Conservation (phyloP, 2,329 filamentous ascomycete species). For the Aureobasidium subglaciale region DNA sequence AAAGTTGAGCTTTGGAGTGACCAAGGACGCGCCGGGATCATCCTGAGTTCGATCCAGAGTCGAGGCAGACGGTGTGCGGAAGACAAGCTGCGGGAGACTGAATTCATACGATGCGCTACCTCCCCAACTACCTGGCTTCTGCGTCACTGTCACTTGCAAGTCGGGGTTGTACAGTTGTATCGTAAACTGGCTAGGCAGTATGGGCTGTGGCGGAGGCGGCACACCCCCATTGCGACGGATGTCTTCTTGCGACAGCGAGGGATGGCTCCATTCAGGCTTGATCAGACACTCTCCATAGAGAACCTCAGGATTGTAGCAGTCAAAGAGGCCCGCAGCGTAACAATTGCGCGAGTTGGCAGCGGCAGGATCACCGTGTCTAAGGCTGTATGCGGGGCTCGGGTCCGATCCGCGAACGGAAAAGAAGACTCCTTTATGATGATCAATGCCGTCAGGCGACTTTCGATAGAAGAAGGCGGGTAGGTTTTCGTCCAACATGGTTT, state of each 20-base stretch:
- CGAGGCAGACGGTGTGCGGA: constrained; percentile 71
- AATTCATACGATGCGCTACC: constrained; percentile 82
- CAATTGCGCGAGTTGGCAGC: constrained; percentile 63
- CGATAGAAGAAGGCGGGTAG: constrained; percentile 66
- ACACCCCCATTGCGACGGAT: constrained; percentile 62
- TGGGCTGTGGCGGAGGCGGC: constrained; percentile 59
- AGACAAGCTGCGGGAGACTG: constrained; percentile 79
- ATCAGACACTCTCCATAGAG: constrained; percentile 83
- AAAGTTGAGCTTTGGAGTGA: constrained; percentile 69
- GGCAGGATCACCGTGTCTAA: constrained; percentile 65
- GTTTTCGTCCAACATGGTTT: constrained; percentile 80
- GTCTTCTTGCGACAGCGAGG: constrained; percentile 73
- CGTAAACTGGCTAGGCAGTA: constrained; percentile 70
- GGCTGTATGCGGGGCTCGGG: constrained; percentile 69
- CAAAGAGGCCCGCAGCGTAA: constrained; percentile 80
- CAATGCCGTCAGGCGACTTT: constrained; percentile 41
- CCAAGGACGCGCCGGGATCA: constrained; percentile 47
- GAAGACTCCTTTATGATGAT: constrained; percentile 48
- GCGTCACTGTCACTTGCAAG: constrained; percentile 65
- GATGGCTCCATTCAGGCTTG: constrained; percentile 77
- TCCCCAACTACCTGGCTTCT: constrained; percentile 71
- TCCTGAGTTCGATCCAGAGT: constrained; percentile 66
- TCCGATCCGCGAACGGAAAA: constrained; percentile 71
- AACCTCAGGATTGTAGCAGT: constrained; percentile 71
- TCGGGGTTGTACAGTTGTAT: constrained; percentile 93